These are phyloP conservation scores for Trichoderma pleuroti DNA, from an alignment of 2,329 filamentous ascomycete genomes.

Conservation along the genomic window DNA sequence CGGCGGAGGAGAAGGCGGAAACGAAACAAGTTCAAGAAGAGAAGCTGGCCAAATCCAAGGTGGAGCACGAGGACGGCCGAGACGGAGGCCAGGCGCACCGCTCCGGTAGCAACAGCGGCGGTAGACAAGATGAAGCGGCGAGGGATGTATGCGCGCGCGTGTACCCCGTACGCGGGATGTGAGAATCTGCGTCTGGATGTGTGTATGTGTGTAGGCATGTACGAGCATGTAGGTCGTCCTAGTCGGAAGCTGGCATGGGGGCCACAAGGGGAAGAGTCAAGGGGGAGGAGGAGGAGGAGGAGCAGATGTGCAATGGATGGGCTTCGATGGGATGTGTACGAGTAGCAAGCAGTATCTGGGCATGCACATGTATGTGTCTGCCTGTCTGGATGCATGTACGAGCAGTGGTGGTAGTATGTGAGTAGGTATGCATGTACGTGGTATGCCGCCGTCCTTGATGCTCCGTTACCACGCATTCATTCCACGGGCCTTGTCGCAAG, in stretches of 20 bases:
- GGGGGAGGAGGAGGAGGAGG: not conserved
- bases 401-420: not conserved
- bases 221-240: conserved; percentile 1
- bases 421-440: conserved; percentile 8
- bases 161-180: conserved; percentile 18
- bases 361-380: conserved; percentile 5
- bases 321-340: not conserved
- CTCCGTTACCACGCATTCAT: conserved; percentile 14
- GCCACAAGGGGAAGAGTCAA: not conserved
- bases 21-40: conserved; percentile 17
- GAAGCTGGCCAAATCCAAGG: conserved; percentile 15
- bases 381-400: conserved; percentile 1
- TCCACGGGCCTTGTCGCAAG: conserved; percentile 38
- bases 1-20: conserved; percentile 13
- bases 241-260: conserved; percentile 16
- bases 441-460: conserved; percentile 9
- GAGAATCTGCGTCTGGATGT: conserved; percentile 3
- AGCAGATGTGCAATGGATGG: not conserved
- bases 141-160: conserved; percentile 15
- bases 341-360: not conserved
- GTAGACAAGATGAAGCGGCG: conserved; percentile 11
- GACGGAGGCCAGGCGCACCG: conserved; percentile 18
- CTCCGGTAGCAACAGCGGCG: conserved; percentile 14
- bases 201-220: conserved; percentile 8
- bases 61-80: conserved; percentile 18